Conservation (phyloP, 192 early-diverging fungal species). For the Funneliformis mosseae region DNA sequence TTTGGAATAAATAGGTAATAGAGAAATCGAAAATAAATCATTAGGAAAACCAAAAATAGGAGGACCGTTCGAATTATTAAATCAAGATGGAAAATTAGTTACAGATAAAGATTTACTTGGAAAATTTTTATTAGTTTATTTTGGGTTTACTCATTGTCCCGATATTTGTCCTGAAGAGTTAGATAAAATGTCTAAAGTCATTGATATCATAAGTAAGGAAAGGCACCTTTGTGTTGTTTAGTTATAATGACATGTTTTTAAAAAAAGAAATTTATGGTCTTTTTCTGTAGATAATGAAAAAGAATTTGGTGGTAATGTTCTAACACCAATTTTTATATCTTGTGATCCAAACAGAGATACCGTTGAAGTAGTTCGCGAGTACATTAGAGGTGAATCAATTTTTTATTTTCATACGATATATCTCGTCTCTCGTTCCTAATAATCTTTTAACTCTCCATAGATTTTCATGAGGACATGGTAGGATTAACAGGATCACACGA, state of each 20-base stretch:
- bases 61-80: slow-evolving; percentile 83
- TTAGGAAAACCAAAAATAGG: slow-evolving; percentile 89
- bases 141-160: slow-evolving; percentile 99
- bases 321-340: slow-evolving; percentile 93
- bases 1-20: slow-evolving; percentile 15
- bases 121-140: slow-evolving; percentile 90
- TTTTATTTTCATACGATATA: not conserved
- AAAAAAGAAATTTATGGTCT: not conserved
- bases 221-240: not conserved
- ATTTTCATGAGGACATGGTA: slow-evolving; percentile 93
- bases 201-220: slow-evolving; percentile 73
- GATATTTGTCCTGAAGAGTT: slow-evolving; percentile 99
- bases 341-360: slow-evolving; percentile 97
- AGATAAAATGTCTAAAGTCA: slow-evolving; percentile 93
- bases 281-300: slow-evolving; percentile 49
- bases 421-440: not conserved
- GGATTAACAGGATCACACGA: slow-evolving; percentile 89
- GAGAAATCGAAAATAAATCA: slow-evolving; percentile 30
- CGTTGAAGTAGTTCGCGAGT: slow-evolving; percentile 73
- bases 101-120: slow-evolving; percentile 82
- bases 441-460: slow-evolving; percentile 37
- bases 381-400: slow-evolving; percentile 52
- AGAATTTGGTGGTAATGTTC: slow-evolving; percentile 48
- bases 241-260: not conserved
- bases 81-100: slow-evolving; percentile 73